Conservation (phyloP, 768 basidiomycete species). For the Tephrocybe sp. region DNA sequence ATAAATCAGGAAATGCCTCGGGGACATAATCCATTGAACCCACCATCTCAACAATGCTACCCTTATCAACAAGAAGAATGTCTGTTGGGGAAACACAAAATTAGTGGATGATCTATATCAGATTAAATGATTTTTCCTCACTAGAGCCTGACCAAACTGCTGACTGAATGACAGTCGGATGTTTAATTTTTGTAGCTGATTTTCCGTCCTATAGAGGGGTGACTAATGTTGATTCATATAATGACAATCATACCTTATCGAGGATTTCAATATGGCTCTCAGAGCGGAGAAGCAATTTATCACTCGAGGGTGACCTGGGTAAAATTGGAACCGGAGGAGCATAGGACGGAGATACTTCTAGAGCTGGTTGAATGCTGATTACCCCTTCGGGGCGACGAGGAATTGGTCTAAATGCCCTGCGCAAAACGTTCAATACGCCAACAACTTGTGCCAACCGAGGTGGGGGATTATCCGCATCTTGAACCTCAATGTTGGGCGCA, state of each 20-base stretch:
- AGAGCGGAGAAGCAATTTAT: not conserved
- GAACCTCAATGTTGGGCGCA: not conserved
- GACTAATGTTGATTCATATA: too few relatives aligned
- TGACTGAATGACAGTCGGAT: not conserved
- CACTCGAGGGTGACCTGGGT: not conserved
- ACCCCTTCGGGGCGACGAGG: not conserved
- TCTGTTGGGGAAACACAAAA: not conserved
- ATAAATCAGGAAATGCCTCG: not conserved
- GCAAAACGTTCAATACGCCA: not conserved
- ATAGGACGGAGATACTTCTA: not conserved
- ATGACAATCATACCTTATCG: not conserved
- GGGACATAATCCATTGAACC: not conserved
- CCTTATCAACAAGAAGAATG: not conserved
- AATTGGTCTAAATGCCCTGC: not conserved
- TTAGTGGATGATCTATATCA: not conserved
- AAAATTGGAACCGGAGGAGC: not conserved
- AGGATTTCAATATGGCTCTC: not conserved
- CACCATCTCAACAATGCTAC: constrained; percentile 1
- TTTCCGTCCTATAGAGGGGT: too few relatives aligned
- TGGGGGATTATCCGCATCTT: not conserved
- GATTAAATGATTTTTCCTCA: too few relatives aligned
- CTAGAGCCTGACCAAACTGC: not conserved
- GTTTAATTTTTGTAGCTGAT: too few relatives aligned
- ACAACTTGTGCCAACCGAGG: not conserved
- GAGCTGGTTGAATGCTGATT: too few relatives aligned